Percentiles rank a stretch among this genome's conserved stretches.
These are phyloP conservation scores for Thraustotheca clavata DNA, from an alignment of 352 stramenopile genomes.

Conservation along the genomic window DNA sequence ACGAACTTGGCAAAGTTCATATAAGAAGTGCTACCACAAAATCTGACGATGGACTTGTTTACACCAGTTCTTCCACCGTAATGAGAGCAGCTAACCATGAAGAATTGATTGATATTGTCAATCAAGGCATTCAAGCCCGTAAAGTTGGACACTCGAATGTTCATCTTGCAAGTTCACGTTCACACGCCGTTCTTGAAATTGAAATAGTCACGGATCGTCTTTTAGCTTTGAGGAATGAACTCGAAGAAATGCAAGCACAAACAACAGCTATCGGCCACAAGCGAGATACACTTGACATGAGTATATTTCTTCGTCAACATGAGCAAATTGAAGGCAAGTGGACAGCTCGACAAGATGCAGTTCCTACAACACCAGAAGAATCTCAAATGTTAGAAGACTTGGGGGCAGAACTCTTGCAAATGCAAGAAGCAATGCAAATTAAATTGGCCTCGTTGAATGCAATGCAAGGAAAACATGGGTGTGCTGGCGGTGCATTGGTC, in stretches of 20 bases:
- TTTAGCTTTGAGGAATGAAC: slow-evolving; percentile 24
- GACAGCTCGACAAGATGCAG: background rate
- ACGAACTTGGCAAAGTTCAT: slow-evolving; percentile 34
- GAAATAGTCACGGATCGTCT: slow-evolving; percentile 40
- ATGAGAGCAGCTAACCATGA: slow-evolving; percentile 27
- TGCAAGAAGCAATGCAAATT: background rate
- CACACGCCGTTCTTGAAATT: slow-evolving; percentile 41
- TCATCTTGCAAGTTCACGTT: slow-evolving; percentile 39
- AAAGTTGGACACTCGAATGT: slow-evolving; percentile 42
- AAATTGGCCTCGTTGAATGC: slow-evolving; percentile 7
- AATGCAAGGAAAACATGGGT: slow-evolving; percentile 14
- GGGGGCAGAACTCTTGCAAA: background rate
- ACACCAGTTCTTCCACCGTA: slow-evolving; percentile 27
- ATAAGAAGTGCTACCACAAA: slow-evolving; percentile 44
- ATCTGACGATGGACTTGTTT: slow-evolving; percentile 30
- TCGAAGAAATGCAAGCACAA: slow-evolving; percentile 26
- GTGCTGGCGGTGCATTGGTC: slow-evolving; percentile 31
- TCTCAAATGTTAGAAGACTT: background rate
- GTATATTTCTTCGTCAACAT: slow-evolving; percentile 26
- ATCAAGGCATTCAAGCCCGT: slow-evolving; percentile 21
- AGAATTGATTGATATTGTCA: slow-evolving; percentile 27
- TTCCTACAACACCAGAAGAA: background rate
- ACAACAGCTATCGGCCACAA: slow-evolving; percentile 38
- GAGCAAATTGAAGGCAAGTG: slow-evolving; percentile 17
- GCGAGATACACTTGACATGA: slow-evolving; percentile 26